Evolutionary conservation across 805 yeast genomes (phyloP), one percentile per base, ranked within the genome.

Genomic region (Dipodascus albidus): DNA sequence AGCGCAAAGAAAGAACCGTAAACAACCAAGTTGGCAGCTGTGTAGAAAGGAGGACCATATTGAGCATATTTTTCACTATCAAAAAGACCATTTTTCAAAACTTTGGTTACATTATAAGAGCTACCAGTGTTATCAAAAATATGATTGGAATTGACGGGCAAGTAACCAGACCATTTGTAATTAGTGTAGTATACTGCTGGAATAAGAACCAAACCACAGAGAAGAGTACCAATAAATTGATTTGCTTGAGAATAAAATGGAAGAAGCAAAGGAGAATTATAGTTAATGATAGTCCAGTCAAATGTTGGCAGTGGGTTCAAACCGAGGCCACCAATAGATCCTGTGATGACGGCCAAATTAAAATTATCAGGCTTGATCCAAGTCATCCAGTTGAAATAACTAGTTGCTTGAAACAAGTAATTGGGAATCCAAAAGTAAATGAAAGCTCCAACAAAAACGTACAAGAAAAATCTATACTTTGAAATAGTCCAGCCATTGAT

Each of bases 401-500:
- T 73, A 53, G 84, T 71, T 1, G 80, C 87, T 15, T 71, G 69
- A 68, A 82, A 82, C 23, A 85, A 69, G 61, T 72, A 82, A 53
- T 82, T 84, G 2, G 88, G 87, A 58, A 84, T 67, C 81, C 84
- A 82, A 61, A 79, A 79, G 76, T 82, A 83, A 2, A 74, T 56
- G 59, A 81, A 81, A 23, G 74, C 64, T n/a, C 67, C 64, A 15
- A 59, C 51, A 52, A 78, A 70, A 1, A 70, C 71, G 38, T 69
- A 52, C 27, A 71, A 56, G 66, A 82, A 82, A 58, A 80, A 76
- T 53, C 64, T 68, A 59, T 73, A 74, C 52, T 81, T 71, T 2
- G 79, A 68, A 44, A 81, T 71, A 35, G 63, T 74, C 87, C 87
- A 82, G 2, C 86, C 85, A 59, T 78, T 72, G 33, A 79, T 75